phyloP scores from a whole-genome alignment of 768 basidiomycete species.

The Roridomyces roridus region DNA sequence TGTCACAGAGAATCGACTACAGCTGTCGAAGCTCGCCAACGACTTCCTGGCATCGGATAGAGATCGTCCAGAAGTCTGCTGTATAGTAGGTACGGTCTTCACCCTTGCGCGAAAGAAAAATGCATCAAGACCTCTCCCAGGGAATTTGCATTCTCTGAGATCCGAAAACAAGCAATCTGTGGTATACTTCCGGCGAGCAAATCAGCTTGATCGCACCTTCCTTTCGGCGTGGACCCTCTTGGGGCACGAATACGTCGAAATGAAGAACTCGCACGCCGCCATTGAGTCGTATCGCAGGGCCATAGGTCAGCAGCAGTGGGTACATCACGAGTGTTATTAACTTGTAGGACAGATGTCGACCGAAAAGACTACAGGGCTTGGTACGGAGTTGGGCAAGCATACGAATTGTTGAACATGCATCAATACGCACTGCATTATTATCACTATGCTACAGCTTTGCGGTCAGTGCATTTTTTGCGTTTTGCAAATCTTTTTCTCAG shows the following conservation, averaged over 20 bases:
- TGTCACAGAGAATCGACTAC: slow-evolving; percentile 87
- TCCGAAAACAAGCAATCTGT: slow-evolving; percentile 96
- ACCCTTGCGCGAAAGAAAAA: neutral
- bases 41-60: slow-evolving; percentile 89
- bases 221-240: slow-evolving; percentile 98
- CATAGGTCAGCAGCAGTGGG: slow-evolving; percentile 67
- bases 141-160: slow-evolving; percentile 96
- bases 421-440: slow-evolving; percentile 97
- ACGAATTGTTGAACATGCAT: slow-evolving; percentile 96
- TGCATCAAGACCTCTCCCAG: slow-evolving; percentile 45
- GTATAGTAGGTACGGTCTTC: slow-evolving; percentile 81
- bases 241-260: slow-evolving; percentile 98
- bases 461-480: slow-evolving; percentile 50
- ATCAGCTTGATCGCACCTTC: slow-evolving; percentile 94
- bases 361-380: slow-evolving; percentile 97
- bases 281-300: slow-evolving; percentile 98
- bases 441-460: slow-evolving; percentile 90
- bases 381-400: slow-evolving; percentile 98
- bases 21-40: slow-evolving; percentile 90
- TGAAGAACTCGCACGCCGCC: slow-evolving; percentile 99
- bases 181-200: slow-evolving; percentile 92
- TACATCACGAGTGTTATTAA: neutral
- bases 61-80: slow-evolving; percentile 95
- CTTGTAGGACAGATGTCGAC: slow-evolving; percentile 76
- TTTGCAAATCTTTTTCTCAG: neutral